Evolutionary conservation across 495 filamentous ascomycete species (phyloP).

Genomic region (Penicillium pulvis): DNA sequence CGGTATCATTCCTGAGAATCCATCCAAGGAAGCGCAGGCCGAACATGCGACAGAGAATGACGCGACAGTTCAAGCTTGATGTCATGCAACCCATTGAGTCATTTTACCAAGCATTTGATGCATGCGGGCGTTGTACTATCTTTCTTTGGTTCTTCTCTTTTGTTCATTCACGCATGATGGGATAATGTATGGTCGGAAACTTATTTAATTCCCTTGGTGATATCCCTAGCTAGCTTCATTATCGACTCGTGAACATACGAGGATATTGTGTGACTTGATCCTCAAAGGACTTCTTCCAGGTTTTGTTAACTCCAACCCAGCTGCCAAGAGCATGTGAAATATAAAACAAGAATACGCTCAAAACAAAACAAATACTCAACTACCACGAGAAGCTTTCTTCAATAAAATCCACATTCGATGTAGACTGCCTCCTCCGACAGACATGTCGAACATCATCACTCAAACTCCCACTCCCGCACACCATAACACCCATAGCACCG

Average conservation of each 20-base stretch:
- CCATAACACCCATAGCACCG: constrained; percentile 85
- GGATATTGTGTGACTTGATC: neutral
- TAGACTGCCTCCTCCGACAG: constrained; percentile 64
- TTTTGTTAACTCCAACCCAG: too few relatives aligned
- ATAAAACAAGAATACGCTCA: too few relatives aligned
- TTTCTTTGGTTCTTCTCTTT: neutral
- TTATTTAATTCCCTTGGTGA: neutral
- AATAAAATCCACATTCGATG: constrained; percentile 72
- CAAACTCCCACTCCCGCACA: constrained; percentile 85
- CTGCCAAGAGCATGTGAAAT: too few relatives aligned
- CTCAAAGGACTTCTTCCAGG: too few relatives aligned
- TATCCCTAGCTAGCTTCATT: neutral
- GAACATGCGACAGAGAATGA: neutral
- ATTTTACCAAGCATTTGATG: neutral
- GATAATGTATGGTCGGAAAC: neutral
- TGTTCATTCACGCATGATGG: neutral
- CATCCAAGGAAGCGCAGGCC: neutral
- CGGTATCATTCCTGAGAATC: constrained; percentile 1
- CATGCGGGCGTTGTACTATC: neutral
- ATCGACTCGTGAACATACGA: neutral
- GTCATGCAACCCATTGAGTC: neutral
- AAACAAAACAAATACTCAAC: too few relatives aligned
- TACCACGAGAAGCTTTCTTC: constrained; percentile 94
- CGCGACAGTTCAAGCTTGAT: neutral
- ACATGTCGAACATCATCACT: constrained; percentile 84